Base-by-base conservation (phyloP, 169 alveolate genomes). In the Plasmodium malariae region DNA sequence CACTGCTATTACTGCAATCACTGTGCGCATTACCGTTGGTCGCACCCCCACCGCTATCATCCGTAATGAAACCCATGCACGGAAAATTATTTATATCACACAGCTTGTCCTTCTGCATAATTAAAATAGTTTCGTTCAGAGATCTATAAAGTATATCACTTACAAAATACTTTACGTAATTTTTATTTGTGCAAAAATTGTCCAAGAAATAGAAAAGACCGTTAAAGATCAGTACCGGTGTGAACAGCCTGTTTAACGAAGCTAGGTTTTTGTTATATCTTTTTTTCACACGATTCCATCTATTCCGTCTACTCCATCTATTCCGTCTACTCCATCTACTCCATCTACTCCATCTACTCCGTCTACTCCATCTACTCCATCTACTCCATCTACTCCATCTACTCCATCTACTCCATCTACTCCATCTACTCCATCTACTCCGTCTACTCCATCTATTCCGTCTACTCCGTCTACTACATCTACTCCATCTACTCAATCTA, bases 211-310 rank as follows among this genome's bases (percentile, higher is more conserved):
- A 1, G 32, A 73, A 73, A 11, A 73, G 34, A 32, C 34, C 49
- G 28, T 73, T 34, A 73, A 51, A 73, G 2, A 73, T 14, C 30
- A 73, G 55, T 9, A 62, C 12, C 11, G 87, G 87, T 3, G 40
- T 54, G 36, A 73, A 51, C 0, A 73, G n/a, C 2, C 17, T 21
- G 26, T 73, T 73, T 28, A 73, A 0, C 1, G 7, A 30, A 9
- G 17, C 21, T n/a, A 70, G 17, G 12, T 70, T 21, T 34, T 55
- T 24, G 14, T 19, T 55, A 11, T 7, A 17, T 24, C 32, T 28
- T 9, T 54, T 54, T 34, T 5, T 51, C 12, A 14, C n/a, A 12
- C 63, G 5, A 17, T 55, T 28, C 28, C 9, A 5, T 0, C 45
- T 60, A 7, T 21, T 69, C 57, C 32, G 32, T 45, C 9, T 1